A percentile compares a stretch with the other conserved stretches of the same genome.
Conservation (phyloP, 2,329 filamentous ascomycete genomes). For the Neurospora sp. region DNA sequence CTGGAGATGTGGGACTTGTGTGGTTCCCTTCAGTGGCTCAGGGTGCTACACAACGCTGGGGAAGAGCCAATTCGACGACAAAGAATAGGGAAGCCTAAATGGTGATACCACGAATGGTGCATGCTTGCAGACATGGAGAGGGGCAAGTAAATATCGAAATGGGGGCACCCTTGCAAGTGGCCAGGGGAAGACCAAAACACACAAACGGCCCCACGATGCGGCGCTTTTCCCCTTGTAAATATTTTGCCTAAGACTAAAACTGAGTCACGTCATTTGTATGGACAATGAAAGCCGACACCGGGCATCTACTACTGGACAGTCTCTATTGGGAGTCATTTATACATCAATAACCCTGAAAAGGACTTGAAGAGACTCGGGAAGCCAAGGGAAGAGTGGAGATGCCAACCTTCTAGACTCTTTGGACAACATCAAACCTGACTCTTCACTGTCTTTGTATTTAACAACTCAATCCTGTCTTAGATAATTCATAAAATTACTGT, state of each 20-base stretch:
- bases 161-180: neutral
- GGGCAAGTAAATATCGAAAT: neutral
- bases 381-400: neutral
- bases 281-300: neutral
- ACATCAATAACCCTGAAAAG: neutral
- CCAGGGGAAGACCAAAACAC: neutral
- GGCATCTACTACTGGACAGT: neutral
- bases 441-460: neutral
- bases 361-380: neutral
- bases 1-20: neutral
- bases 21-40: neutral
- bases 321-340: neutral
- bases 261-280: conserved; percentile 1
- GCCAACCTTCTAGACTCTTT: neutral
- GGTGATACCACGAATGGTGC: neutral
- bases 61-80: neutral
- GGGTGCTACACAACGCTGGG: neutral
- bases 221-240: neutral
- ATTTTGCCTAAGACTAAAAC: neutral
- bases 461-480: neutral
- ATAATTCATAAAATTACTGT: neutral
- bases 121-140: neutral
- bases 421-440: neutral
- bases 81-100: neutral
- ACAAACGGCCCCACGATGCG: neutral